phyloP scores from a whole-genome alignment of 2,329 filamentous ascomycete species.

The Hypoxylon sp. region DNA sequence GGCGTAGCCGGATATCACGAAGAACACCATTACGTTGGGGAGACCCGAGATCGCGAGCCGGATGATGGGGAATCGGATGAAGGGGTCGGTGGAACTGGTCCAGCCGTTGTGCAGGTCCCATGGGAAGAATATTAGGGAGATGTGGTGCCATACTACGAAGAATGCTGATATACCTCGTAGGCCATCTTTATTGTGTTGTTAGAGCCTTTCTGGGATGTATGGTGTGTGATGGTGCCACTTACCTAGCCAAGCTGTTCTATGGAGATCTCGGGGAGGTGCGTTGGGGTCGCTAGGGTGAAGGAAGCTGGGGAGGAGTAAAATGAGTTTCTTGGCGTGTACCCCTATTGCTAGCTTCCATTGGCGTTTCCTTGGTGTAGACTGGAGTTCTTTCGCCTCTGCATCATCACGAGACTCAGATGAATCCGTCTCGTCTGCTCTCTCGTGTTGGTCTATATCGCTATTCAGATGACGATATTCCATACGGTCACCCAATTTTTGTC shows the following conservation, averaged over 20 bases:
- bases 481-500: not conserved
- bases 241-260: conserved; percentile 51
- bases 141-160: conserved; percentile 66
- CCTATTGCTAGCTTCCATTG: conserved; percentile 1
- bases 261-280: conserved; percentile 22
- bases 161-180: conserved; percentile 68
- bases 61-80: conserved; percentile 56
- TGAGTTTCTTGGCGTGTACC: conserved; percentile 23
- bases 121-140: conserved; percentile 51
- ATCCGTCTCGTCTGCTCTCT: conserved; percentile 32
- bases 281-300: conserved; percentile 14
- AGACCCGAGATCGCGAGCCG: conserved; percentile 54
- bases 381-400: not conserved
- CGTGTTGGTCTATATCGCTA: conserved; percentile 6
- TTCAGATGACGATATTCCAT: conserved; percentile 32
- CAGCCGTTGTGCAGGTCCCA: conserved; percentile 51
- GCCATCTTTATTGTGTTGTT: conserved; percentile 57
- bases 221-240: not conserved
- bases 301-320: conserved; percentile 44
- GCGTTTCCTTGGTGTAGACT: not conserved
- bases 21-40: conserved; percentile 58
- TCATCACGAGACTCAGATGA: not conserved
- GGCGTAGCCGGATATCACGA: conserved; percentile 59
- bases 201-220: not conserved
- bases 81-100: conserved; percentile 32